Evolutionary conservation across 352 stramenopile genomes (phyloP), one percentile per base, ranked within the genome.

Genomic region (Phytophthora ramorum): DNA sequence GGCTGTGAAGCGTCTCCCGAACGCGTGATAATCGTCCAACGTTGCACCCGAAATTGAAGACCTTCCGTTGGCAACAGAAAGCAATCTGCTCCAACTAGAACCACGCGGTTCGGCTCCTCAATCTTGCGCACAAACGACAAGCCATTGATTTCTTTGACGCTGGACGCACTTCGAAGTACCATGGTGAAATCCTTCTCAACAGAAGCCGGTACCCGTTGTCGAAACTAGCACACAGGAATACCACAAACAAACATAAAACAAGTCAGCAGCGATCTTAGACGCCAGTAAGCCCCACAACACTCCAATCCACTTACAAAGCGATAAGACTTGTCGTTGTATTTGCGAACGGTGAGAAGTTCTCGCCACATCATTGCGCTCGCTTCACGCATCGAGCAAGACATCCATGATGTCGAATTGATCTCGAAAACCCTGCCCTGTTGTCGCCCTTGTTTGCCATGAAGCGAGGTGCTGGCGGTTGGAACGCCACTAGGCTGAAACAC

Each of bases 111-210:
- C 0, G 64, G 43, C 30, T 76, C 63, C n/a, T 76, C 63, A 38
- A 58, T 66, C 53, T 73, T 76, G 48, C 69, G 63, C 41, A 63
- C 47, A 24, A 73, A 76, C 1, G 52, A 19, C 46, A 76, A 59
- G 0, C 63, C 69, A 9, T 63, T 70, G 48, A 73, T 35, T 17
- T 54, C 35, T 17, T 12, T 46, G 14, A 32, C 46, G 37, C 30
- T 37, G 6, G 44, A 10, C 5, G 24, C 32, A 53, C 34, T 65
- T 12, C 28, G 48, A 10, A 76, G 34, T 35, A 38, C 30, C 69
- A 46, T 64, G 7, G 38, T 37, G 28, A 76, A 73, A 46, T 54
- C 67, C 54, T 67, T 76, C 35, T 76, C 64, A 16, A 69, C 37
- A 8, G 53, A 67, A 10, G 63, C 58, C 5, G 49, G 41, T 28